Evolutionary conservation across 306 rosid species (phyloP).

Genomic region (Morella rubra): DNA sequence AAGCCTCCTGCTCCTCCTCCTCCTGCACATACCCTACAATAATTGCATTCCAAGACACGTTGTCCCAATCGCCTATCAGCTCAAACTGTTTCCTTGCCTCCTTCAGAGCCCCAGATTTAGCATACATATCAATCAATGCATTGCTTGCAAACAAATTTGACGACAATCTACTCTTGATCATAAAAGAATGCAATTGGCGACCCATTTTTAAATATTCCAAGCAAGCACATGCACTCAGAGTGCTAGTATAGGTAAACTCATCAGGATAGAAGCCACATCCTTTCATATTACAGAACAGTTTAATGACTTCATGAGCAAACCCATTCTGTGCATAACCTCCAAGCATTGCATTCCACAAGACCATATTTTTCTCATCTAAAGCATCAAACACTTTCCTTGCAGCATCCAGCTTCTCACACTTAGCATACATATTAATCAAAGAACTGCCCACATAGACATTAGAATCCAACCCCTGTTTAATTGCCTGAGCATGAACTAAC

Average conservation of each 20-base stretch:
- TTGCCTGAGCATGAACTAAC: constrained; percentile 65
- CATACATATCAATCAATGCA: constrained; percentile 84
- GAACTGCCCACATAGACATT: constrained; percentile 87
- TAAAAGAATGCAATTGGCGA: constrained; percentile 56
- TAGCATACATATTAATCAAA: constrained; percentile 82
- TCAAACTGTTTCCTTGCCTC: constrained; percentile 78
- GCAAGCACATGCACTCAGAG: constrained; percentile 70
- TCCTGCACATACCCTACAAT: constrained; percentile 77
- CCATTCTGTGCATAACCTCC: constrained; percentile 67
- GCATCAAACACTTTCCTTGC: constrained; percentile 54
- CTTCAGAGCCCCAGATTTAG: constrained; percentile 63
- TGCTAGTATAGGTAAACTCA: constrained; percentile 80
- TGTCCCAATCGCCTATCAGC: constrained; percentile 55
- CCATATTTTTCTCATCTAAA: constrained; percentile 50
- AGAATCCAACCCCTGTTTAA: constrained; percentile 64
- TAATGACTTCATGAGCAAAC: constrained; percentile 46
- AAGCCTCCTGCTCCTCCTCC: constrained; percentile 54
- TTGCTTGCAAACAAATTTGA: constrained; percentile 60
- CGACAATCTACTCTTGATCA: constrained; percentile 55
- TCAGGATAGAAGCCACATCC: constrained; percentile 47
- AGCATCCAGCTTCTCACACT: constrained; percentile 49
- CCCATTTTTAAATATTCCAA: constrained; percentile 51
- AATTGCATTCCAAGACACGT: constrained; percentile 81
- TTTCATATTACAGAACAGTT: constrained; percentile 53
- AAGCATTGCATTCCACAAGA: constrained; percentile 84